Evolutionary conservation across 2,329 filamentous ascomycete species (phyloP).

Genomic region (Colletotrichum orchidophilum): DNA sequence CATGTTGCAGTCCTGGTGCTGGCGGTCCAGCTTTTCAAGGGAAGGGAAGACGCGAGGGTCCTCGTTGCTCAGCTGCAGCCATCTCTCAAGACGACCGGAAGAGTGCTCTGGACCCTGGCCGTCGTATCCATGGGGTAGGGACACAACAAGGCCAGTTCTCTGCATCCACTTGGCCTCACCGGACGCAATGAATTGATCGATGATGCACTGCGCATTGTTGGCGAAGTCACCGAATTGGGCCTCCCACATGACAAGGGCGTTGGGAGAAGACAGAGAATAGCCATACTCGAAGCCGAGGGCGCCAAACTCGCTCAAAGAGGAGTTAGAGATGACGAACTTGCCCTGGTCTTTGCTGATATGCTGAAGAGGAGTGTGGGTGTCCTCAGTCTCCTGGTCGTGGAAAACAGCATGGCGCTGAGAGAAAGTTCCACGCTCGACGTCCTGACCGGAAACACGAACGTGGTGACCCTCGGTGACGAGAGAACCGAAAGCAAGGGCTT

Average conservation of each 20-base stretch:
- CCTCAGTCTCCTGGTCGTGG: conserved; percentile 95
- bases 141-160: conserved; percentile 95
- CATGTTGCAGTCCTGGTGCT: conserved; percentile 99
- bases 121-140: conserved; percentile 96
- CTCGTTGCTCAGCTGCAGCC: conserved; percentile 96
- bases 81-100: conserved; percentile 95
- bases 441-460: conserved; percentile 96
- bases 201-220: conserved; percentile 99
- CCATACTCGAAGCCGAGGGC: conserved; percentile 98
- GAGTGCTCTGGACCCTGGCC: conserved; percentile 98
- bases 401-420: conserved; percentile 97
- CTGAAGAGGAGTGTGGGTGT: conserved; percentile 92
- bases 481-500: conserved; percentile 93
- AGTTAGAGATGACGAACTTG: conserved; percentile 97
- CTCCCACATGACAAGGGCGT: conserved; percentile 99
- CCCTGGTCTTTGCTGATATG: conserved; percentile 90
- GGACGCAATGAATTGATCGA: conserved; percentile 98
- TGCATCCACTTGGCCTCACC: conserved; percentile 99
- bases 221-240: conserved; percentile 99
- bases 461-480: conserved; percentile 94
- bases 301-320: conserved; percentile 76
- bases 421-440: conserved; percentile 99
- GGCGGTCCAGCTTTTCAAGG: conserved; percentile 88
- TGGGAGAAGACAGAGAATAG: conserved; percentile 95
- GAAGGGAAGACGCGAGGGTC: conserved; percentile 93